Evolutionary conservation across 768 basidiomycete species (phyloP), one percentile per base, ranked within the genome.

Genomic region (Lepiota subincarnata): DNA sequence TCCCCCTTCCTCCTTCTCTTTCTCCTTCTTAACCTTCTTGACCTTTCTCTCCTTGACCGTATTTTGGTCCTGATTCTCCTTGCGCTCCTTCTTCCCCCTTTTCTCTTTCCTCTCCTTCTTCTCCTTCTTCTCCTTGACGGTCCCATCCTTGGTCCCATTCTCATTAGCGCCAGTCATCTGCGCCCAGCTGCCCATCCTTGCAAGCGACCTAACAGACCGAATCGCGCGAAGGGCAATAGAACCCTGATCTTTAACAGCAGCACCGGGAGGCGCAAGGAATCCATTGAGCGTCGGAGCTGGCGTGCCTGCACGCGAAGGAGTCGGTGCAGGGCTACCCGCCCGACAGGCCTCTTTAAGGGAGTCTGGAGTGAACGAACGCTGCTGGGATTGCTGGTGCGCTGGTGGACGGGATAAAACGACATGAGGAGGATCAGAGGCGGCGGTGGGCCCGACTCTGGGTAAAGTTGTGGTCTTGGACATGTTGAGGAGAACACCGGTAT

Each of bases 221-320:
- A 92, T 91, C 4, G 89, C 89, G 4, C 89, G 80, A 24, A 91
- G 54, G 0, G 89, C 89, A 39, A 92, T 87, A 0, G 86, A 89
- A 26, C 78, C 81, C 24, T 79, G 77, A 24, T 56, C 60, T 34
- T 50, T 54, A n/a, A 60, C 31, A 35, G 67, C 36, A 41, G 55
- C 55, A 8, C 62, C 58, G 2, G 62, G 71, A 16, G 72, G 71
- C 1, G 73, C 72, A 20, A 74, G 68, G 0, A 77, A 53, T 10
- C 72, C 71, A 16, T 64, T 70, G 6, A 66, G 46, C 1, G 71
- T 71, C n/a, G 68, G 66, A 6, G 74, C 70, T 13, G 64, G 64
- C 22, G 64, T 67, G 6, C 64, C 67, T 0, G 75, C 64, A 35
- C 75, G 69, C 12, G 71, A 68, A 34, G 64, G 66, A 0, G 67